These are phyloP conservation scores for Brassica balearica DNA, from an alignment of 441 rosid species.

Conservation along the genomic window DNA sequence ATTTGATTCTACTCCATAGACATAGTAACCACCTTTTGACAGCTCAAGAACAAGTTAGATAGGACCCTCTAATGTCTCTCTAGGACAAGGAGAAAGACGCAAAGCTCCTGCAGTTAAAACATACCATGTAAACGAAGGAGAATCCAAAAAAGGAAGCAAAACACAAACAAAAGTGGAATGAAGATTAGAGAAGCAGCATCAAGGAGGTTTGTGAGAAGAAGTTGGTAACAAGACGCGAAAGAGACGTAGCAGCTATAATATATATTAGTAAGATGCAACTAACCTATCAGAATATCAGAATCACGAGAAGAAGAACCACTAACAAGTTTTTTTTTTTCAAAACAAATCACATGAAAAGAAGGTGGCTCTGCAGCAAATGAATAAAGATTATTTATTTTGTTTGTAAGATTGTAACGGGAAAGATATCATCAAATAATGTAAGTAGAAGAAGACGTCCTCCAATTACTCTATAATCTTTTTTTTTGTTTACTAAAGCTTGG, in stretches of 20 bases:
- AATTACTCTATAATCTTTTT: too few relatives aligned
- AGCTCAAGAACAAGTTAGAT: slow-evolving; percentile 17
- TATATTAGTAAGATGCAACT: slow-evolving; percentile 34
- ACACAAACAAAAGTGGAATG: slow-evolving; percentile 11
- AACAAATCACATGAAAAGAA: too few relatives aligned
- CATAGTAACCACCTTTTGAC: slow-evolving; percentile 6
- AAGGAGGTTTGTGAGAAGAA: slow-evolving; percentile 15
- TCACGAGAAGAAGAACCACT: slow-evolving; percentile 31
- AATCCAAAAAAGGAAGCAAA: neutral
- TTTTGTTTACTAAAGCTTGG: slow-evolving; percentile 19
- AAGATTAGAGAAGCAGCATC: slow-evolving; percentile 33
- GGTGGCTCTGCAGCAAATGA: neutral
- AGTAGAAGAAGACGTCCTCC: slow-evolving; percentile 26
- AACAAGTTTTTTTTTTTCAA: neutral
- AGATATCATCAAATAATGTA: slow-evolving; percentile 28
- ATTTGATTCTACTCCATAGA: slow-evolving; percentile 23
- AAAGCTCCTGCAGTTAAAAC: slow-evolving; percentile 37
- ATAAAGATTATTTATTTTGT: slow-evolving; percentile 2
- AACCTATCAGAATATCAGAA: slow-evolving; percentile 37
- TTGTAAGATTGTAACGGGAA: slow-evolving; percentile 9
- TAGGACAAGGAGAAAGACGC: slow-evolving; percentile 3
- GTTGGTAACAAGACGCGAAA: slow-evolving; percentile 29
- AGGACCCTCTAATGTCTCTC: slow-evolving; percentile 10
- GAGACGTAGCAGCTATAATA: slow-evolving; percentile 37
- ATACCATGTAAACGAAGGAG: neutral